These are phyloP conservation scores for Trichoderma semiorbis DNA, from an alignment of 2,329 filamentous ascomycete species.

Conservation along the genomic window DNA sequence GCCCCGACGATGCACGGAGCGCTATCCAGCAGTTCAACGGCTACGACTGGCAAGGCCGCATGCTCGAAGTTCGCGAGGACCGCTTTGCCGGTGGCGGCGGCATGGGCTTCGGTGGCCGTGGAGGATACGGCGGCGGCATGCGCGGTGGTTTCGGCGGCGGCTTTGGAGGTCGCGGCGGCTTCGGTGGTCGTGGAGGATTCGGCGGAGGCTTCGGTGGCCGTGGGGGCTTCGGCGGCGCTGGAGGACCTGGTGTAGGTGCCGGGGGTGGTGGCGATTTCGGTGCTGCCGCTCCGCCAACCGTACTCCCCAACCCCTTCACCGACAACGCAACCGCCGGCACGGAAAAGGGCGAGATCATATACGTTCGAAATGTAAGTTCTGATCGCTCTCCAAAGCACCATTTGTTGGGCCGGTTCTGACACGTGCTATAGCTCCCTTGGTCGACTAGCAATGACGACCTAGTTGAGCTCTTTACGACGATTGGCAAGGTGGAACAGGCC, in stretches of 20 bases:
- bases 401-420: not conserved
- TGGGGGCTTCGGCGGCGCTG: constrained; percentile 46
- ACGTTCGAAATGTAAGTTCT: constrained; percentile 87
- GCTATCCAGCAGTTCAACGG: constrained; percentile 98
- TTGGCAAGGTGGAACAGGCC: constrained; percentile 96
- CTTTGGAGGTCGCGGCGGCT: constrained; percentile 42
- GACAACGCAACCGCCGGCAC: constrained; percentile 85
- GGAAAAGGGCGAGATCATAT: constrained; percentile 80
- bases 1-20: constrained; percentile 87
- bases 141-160: constrained; percentile 51
- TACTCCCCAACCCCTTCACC: constrained; percentile 84
- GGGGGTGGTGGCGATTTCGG: constrained; percentile 51
- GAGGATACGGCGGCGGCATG: constrained; percentile 57
- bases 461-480: constrained; percentile 93
- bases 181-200: constrained; percentile 55
- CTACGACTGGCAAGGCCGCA: constrained; percentile 95
- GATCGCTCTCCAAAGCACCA: not conserved
- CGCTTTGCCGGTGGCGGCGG: constrained; percentile 69
- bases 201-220: constrained; percentile 43
- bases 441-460: constrained; percentile 98
- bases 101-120: constrained; percentile 54
- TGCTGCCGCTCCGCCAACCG: constrained; percentile 44
- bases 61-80: constrained; percentile 93
- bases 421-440: constrained; percentile 73
- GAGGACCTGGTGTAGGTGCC: constrained; percentile 42